Evolutionary conservation across 768 basidiomycete genomes (phyloP), one percentile per base, ranked within the genome.

Genomic region (Clavulina sp.): DNA sequence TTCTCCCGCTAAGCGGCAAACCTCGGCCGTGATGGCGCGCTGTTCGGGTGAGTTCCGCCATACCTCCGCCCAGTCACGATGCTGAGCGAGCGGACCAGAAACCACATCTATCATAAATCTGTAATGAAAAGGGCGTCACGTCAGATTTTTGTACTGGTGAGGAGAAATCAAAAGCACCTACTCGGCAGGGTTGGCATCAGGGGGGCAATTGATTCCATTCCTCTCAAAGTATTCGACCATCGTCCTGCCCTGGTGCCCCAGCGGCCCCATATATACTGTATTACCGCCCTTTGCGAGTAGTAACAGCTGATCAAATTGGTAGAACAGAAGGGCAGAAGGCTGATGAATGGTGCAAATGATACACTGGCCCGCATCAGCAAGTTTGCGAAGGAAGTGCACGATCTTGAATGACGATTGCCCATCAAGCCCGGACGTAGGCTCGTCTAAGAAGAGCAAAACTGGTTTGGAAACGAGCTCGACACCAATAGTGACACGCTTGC

Each of bases 321-420:
- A 76, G 69, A 89, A 92, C 26, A 89, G 67, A 60, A 88, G 78
- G 1, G 83, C 83, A 26, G 85, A 87, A 2, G 87, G 87, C 69
- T 84, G 87, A 56, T 88, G 86, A 57, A 91, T 87, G 70, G 84
- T 92, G 78, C 87, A 91, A n/a, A 92, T 68, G 57, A 92, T 88
- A 30, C 85, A 81, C 61, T 88, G 87, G 1, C 88, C 88, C 54
- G 74, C 76, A 53, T 82, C 73, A 5, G 86, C 84, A 29, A 91
- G 75, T 41, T 77, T 73, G n/a, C n/a, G n/a, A n/a, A n/a, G n/a
- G n/a, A n/a, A n/a, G n/a, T n/a, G n/a, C n/a, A n/a, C n/a, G n/a
- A n/a, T n/a, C n/a, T n/a, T n/a, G n/a, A n/a, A n/a, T n/a, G n/a
- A n/a, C 9, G 9, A 38, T 38, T 9, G 34, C 9, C 9, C 34